These are phyloP conservation scores for Hypoxylon perforatum DNA, from an alignment of 495 filamentous ascomycete genomes.

Conservation along the genomic window DNA sequence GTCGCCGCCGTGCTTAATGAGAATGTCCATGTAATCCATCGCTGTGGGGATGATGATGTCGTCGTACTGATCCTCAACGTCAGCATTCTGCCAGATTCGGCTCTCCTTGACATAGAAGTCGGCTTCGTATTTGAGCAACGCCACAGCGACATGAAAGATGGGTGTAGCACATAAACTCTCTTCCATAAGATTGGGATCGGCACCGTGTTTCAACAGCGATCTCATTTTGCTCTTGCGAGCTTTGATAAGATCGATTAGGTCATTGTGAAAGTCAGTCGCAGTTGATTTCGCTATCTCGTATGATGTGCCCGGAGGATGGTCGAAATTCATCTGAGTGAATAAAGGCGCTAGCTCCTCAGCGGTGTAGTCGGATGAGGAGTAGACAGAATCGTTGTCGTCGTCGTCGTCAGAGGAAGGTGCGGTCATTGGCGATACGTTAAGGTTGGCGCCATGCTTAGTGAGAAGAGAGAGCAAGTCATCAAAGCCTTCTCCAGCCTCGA, in stretches of 20 bases:
- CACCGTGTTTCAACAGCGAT: constrained; percentile 9
- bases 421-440: constrained; percentile 13
- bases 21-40: neutral
- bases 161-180: neutral
- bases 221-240: neutral
- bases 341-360: neutral
- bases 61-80: neutral
- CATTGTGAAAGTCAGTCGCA: neutral
- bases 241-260: neutral
- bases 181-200: neutral
- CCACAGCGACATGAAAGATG: neutral
- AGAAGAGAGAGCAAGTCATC: constrained; percentile 4
- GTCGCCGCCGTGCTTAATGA: constrained; percentile 10
- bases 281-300: neutral
- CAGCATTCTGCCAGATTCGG: neutral
- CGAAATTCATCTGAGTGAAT: neutral
- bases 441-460: neutral
- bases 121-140: neutral
- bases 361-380: neutral
- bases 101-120: neutral
- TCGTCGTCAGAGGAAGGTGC: neutral
- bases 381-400: neutral
- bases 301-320: neutral
- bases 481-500: neutral
- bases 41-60: neutral